Evolutionary conservation across 2,329 filamentous ascomycete genomes (phyloP), one percentile per base, ranked within the genome.

Genomic region (Alternaria metachromatica): DNA sequence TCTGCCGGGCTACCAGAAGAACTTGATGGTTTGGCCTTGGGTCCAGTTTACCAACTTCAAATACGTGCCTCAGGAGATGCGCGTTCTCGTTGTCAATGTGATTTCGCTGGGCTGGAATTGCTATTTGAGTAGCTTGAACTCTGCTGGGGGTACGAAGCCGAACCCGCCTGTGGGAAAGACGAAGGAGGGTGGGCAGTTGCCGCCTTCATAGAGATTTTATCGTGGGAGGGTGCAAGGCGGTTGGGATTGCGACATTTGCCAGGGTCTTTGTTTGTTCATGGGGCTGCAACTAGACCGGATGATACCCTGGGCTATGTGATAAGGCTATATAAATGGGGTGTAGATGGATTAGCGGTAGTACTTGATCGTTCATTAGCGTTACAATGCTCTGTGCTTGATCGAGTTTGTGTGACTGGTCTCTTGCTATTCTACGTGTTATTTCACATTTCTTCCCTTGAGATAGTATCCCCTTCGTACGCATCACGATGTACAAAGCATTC

Each of bases 11-110:
- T 87, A 97, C 75, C 87, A 87, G 79, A 90, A 92, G 78, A 97
- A 97, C 83, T 93, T 93, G 86, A 87, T 93, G 83, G 81, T 97
- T 60, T 97, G 94, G 94, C 94, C 94, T 4, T 84, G 84, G 71
- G 93, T 96, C 60, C 94, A 97, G 83, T 84, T 90, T 58, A 85
- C 90, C 76, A 97, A 97, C 84, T 97, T 97, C 83, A 91, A 91
- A 75, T 87, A 96, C 68, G 87, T 97, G 67, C 94, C 94, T 53
- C 84, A 96, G 66, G 88, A 96, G 77, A 89, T 95, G 81, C 87
- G 94, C 63, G 88, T 97, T 45, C 83, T 97, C 72, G 90, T 97
- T 65, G 94, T 97, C 72, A 97, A 97, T 76, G 80, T 96, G 55
- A 85, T 97, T 58, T 92, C 87, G 64, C 81, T 92, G 70, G 79